A percentile compares a stretch with the other conserved stretches of the same genome.
Conservation (phyloP, 805 yeast species). For the Maudiozyma pseudohumilis region DNA sequence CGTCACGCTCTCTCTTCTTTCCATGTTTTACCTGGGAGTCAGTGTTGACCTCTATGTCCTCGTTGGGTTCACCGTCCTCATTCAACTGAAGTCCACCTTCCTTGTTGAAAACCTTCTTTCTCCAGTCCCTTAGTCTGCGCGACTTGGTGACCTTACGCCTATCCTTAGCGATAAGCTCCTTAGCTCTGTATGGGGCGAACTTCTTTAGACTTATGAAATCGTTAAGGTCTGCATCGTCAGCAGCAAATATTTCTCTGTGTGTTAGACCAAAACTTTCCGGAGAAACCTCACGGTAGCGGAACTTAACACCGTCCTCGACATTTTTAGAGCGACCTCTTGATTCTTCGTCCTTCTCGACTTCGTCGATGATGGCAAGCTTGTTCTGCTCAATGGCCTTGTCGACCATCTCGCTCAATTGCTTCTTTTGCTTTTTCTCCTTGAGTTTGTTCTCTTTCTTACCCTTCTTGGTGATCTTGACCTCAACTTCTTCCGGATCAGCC, state of each 20-base stretch:
- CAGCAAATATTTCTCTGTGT: slow-evolving; percentile 77
- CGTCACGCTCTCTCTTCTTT: not conserved
- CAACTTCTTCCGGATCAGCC: slow-evolving; percentile 30
- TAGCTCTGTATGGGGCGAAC: slow-evolving; percentile 84
- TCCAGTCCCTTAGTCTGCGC: slow-evolving; percentile 81
- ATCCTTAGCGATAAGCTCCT: slow-evolving; percentile 63
- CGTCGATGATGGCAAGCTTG: slow-evolving; percentile 53
- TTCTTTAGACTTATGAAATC: slow-evolving; percentile 81
- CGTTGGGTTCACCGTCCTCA: slow-evolving; percentile 16
- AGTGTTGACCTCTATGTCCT: slow-evolving; percentile 18
- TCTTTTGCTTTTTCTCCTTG: slow-evolving; percentile 51
- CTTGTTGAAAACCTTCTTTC: slow-evolving; percentile 64
- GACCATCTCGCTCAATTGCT: slow-evolving; percentile 54
- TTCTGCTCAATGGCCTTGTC: slow-evolving; percentile 71
- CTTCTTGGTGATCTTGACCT: slow-evolving; percentile 34
- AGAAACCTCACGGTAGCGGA: slow-evolving; percentile 87
- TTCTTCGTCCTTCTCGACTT: slow-evolving; percentile 48
- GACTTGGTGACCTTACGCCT: slow-evolving; percentile 76
- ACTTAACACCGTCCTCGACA: slow-evolving; percentile 39
- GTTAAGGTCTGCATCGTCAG: slow-evolving; percentile 80
- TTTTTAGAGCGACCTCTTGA: slow-evolving; percentile 48
- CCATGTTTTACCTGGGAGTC: slow-evolving; percentile 2
- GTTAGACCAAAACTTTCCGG: slow-evolving; percentile 87
- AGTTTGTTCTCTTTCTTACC: slow-evolving; percentile 47
- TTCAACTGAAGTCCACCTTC: slow-evolving; percentile 37